Evolutionary conservation across 495 filamentous ascomycete genomes (phyloP), one percentile per base, ranked within the genome.

Genomic region (Penicillium lividum): DNA sequence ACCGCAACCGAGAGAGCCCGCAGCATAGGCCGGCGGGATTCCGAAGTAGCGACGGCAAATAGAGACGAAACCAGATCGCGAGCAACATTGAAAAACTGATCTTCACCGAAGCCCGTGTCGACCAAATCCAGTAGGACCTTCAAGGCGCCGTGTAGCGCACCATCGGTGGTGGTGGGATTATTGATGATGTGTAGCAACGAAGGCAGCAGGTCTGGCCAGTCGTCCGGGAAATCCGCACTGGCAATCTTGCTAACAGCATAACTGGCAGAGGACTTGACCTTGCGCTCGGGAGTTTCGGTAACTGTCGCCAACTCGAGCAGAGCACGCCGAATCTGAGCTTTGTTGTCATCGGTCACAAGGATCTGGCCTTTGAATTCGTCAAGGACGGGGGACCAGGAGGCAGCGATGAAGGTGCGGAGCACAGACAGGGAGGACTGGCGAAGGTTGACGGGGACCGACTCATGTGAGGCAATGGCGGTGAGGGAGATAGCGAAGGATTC

Each of bases 211-310:
- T 84, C 84, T 1, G 91, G 90, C 94, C 94, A 98, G 69, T 92
- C 83, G 47, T 96, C 90, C 18, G 94, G 94, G 68, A 93, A 98
- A 76, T 98, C 94, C 65, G 85, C 84, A 56, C 86, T 88, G 52
- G 95, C 94, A 61, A 98, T 96, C 77, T 97, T 97, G 79, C 90
- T 92, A 53, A 97, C 91, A n/a, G 89, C 90, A 66, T 87, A 89
- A 69, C 93, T 93, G 28, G 94, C 90, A 6, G 89, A 87, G 25
- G 83, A 81, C 72, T 93, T 91, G 58, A 98, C 84, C 71, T 92
- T 96, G 61, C 91, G 83, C 66, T 96, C 89, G 5, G 87, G 58
- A 0, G 68, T 86, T 50, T 89, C 86, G 7, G 76, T 78, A 55
- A 82, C 83, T n/a, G 92, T 88, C 36, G 89, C 89, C 29, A 98